phyloP scores from a whole-genome alignment of 768 basidiomycete species.

The Hortiboletus campestris region DNA sequence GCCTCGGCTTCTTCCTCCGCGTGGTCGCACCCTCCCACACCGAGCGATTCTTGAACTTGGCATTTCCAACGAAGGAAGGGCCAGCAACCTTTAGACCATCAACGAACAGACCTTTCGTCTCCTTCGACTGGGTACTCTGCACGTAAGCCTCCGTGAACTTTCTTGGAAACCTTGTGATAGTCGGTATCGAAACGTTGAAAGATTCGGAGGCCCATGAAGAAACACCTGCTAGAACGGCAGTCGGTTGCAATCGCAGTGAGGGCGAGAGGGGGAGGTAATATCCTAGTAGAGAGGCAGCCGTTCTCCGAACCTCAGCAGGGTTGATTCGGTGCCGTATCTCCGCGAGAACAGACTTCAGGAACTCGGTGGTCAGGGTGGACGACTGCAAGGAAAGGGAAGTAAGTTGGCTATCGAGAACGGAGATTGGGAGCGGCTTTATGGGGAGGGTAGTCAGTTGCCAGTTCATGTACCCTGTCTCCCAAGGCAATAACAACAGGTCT shows the following conservation, averaged over 20 bases:
- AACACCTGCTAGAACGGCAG: slow-evolving; percentile 51
- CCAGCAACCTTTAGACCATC: slow-evolving; percentile 18
- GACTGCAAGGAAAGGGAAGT: slow-evolving; percentile 10
- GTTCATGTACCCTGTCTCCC: slow-evolving; percentile 69
- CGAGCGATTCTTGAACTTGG: slow-evolving; percentile 25
- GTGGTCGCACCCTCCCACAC: slow-evolving; percentile 23
- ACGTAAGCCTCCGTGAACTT: slow-evolving; percentile 24
- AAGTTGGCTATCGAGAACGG: slow-evolving; percentile 11
- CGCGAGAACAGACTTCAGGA: slow-evolving; percentile 24
- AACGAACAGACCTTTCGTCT: slow-evolving; percentile 24
- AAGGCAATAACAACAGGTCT: slow-evolving; percentile 77
- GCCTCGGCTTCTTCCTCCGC: slow-evolving; percentile 13
- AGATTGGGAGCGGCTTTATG: slow-evolving; percentile 52
- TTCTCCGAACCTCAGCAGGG: slow-evolving; percentile 51
- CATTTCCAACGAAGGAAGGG: slow-evolving; percentile 17
- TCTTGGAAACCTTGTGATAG: slow-evolving; percentile 19
- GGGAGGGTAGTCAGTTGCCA: slow-evolving; percentile 66
- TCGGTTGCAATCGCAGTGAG: slow-evolving; percentile 45
- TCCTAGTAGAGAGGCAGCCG: slow-evolving; percentile 67
- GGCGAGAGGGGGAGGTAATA: slow-evolving; percentile 59
- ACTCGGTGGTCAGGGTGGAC: slow-evolving; percentile 22
- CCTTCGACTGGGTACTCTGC: slow-evolving; percentile 1
- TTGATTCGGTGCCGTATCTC: slow-evolving; percentile 41
- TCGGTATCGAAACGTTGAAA: slow-evolving; percentile 20
- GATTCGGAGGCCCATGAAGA: slow-evolving; percentile 53